Evolutionary conservation across 371 early-diverging fungal species (phyloP).

Genomic region (Mortierella sp.): DNA sequence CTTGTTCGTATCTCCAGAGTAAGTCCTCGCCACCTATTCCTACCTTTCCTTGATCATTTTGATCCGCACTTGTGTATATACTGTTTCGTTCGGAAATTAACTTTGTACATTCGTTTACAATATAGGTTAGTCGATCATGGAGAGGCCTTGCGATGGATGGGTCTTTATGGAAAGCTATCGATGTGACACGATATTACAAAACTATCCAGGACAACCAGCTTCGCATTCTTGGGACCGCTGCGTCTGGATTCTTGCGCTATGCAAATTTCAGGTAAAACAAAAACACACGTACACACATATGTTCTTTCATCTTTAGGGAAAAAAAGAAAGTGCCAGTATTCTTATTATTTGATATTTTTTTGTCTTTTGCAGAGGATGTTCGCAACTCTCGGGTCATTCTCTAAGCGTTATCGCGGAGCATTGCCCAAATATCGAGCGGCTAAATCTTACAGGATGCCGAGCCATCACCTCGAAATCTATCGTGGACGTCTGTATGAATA

Average conservation of each 20-base stretch:
- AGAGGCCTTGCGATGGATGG: constrained; percentile 64
- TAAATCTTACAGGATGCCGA: constrained; percentile 66
- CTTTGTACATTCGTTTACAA: not conserved
- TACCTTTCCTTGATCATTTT: not conserved
- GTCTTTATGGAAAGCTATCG: constrained; percentile 64
- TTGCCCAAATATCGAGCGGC: constrained; percentile 65
- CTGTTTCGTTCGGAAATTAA: not conserved
- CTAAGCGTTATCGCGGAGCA: constrained; percentile 61
- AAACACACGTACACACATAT: not conserved
- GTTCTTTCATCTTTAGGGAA: not conserved
- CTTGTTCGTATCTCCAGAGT: constrained; percentile 48
- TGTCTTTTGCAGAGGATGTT: constrained; percentile 64
- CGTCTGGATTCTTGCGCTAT: constrained; percentile 63
- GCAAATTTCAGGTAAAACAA: constrained; percentile 68
- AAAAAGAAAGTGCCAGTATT: no score
- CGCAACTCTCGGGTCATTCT: constrained; percentile 65
- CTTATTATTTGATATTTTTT: not conserved
- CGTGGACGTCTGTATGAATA: constrained; percentile 57
- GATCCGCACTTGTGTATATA: not conserved
- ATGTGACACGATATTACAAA: constrained; percentile 65
- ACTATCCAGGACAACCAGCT: constrained; percentile 63
- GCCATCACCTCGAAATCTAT: constrained; percentile 63
- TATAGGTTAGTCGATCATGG: constrained; percentile 59
- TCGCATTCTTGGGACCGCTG: constrained; percentile 59
- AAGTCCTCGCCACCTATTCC: not conserved